phyloP scores from a whole-genome alignment of 805 yeast genomes.

The Starmera amethionina region DNA sequence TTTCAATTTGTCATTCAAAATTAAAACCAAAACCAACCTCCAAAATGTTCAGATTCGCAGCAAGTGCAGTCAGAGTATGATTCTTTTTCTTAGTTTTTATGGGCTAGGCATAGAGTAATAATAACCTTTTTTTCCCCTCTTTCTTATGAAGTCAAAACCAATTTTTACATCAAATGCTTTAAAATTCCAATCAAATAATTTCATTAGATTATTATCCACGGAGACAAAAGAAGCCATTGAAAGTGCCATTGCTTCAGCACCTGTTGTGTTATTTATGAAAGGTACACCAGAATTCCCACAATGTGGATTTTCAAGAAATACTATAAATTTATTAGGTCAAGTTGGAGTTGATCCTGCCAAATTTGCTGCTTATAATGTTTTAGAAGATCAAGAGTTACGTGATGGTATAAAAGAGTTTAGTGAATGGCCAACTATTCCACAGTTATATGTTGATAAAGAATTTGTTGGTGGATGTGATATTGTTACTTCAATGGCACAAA shows the following conservation, averaged over 20 bases:
- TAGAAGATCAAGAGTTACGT: slow-evolving; percentile 90
- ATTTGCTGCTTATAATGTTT: slow-evolving; percentile 94
- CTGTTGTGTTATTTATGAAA: slow-evolving; percentile 95
- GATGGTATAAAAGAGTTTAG: slow-evolving; percentile 92
- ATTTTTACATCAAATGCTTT: too few species aligned
- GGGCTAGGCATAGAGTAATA: too few species aligned
- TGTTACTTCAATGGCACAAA: slow-evolving; percentile 79
- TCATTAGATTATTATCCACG: slow-evolving; percentile 47
- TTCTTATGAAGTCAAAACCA: too few species aligned
- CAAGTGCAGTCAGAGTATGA: too few species aligned
- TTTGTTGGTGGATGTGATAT: slow-evolving; percentile 98
- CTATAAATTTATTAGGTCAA: slow-evolving; percentile 87
- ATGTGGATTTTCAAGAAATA: slow-evolving; percentile 95
- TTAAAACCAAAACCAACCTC: too few species aligned
- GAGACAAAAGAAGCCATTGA: slow-evolving; percentile 82
- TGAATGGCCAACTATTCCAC: slow-evolving; percentile 99
- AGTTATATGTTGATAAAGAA: slow-evolving; percentile 81
- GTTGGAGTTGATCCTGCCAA: slow-evolving; percentile 95
- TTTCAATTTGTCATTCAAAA: too few species aligned
- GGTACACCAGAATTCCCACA: slow-evolving; percentile 98
- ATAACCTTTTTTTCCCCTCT: too few species aligned
- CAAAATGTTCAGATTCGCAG: too few species aligned
- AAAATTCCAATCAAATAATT: neutral
- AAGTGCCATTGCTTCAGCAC: slow-evolving; percentile 77
- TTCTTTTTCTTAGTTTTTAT: too few species aligned